These are phyloP conservation scores for Ormosia emarginata DNA, from an alignment of 306 rosid species.

Conservation along the genomic window DNA sequence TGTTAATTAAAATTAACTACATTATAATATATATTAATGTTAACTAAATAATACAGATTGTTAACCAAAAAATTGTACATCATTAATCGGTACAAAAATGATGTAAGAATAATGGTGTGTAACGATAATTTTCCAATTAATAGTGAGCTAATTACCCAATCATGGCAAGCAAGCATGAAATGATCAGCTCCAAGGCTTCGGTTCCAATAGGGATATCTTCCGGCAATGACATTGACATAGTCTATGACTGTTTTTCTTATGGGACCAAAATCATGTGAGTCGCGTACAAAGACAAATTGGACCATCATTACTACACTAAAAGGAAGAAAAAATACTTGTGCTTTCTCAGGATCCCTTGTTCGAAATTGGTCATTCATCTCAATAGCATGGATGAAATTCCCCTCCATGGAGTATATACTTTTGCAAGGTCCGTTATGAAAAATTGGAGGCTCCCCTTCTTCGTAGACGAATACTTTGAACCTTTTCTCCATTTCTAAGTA, in stretches of 20 bases:
- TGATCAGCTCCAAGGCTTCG: conserved; percentile 88
- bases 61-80: background rate
- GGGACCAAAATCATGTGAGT: conserved; percentile 60
- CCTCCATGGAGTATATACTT: conserved; percentile 86
- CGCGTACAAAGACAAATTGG: conserved; percentile 52
- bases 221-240: conserved; percentile 52
- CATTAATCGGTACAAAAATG: too few relatives aligned
- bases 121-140: background rate
- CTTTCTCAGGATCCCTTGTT: conserved; percentile 66
- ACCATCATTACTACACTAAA: conserved; percentile 78
- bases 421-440: conserved; percentile 93
- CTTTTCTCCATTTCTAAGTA: conserved; percentile 85
- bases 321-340: conserved; percentile 76
- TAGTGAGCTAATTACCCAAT: conserved; percentile 51
- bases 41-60: too few relatives aligned
- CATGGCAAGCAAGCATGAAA: conserved; percentile 88
- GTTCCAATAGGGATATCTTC: conserved; percentile 74
- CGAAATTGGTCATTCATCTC: conserved; percentile 57
- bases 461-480: conserved; percentile 71
- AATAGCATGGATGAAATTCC: conserved; percentile 69
- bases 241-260: conserved; percentile 56
- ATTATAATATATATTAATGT: too few relatives aligned
- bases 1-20: too few relatives aligned
- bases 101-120: background rate
- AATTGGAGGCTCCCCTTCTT: conserved; percentile 84